Conservation (phyloP, 805 yeast species). For the Yarrowia keelungensis region DNA sequence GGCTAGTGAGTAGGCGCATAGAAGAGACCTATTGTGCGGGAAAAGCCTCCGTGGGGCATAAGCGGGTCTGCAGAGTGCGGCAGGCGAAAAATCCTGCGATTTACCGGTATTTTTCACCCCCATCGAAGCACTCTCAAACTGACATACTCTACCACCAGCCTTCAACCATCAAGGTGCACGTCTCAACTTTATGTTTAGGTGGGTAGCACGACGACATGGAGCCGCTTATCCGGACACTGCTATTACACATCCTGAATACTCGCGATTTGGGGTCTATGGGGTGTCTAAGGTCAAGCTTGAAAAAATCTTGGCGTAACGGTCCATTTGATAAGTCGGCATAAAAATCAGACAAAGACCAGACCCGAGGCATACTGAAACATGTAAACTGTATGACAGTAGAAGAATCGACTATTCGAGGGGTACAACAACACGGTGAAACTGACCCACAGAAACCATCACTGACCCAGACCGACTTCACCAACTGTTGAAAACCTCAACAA, state of each 20-base stretch:
- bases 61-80: no score
- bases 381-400: no score
- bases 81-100: no score
- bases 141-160: neutral
- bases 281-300: no score
- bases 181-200: conserved; percentile 13
- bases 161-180: conserved; percentile 19
- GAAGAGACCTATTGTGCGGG: neutral
- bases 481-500: no score
- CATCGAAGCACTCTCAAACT: no score
- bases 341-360: neutral
- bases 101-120: no score
- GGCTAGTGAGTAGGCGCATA: neutral
- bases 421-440: no score
- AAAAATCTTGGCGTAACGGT: conserved; percentile 9
- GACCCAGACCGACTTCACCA: no score
- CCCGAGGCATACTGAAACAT: conserved; percentile 1
- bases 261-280: no score
- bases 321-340: neutral
- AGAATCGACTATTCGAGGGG: neutral
- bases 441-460: no score
- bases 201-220: neutral
- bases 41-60: neutral
- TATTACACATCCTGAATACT: conserved; percentile 6
- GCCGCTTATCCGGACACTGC: conserved; percentile 13